Evolutionary conservation across 2,329 filamentous ascomycete genomes (phyloP).

Genomic region (Beauveria bassiana): DNA sequence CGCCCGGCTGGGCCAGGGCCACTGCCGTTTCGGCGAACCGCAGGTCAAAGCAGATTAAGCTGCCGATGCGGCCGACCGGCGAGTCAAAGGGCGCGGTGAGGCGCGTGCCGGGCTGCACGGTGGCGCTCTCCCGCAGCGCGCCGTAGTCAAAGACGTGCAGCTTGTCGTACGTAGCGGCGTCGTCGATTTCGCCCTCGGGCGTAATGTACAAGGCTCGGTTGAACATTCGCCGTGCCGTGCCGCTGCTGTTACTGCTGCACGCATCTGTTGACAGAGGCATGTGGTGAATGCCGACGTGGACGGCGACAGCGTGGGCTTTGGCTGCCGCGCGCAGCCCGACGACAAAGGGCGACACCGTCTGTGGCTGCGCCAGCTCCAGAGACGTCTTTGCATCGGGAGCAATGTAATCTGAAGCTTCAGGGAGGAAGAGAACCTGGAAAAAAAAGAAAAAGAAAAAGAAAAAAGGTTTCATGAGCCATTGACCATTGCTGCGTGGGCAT

Average conservation of each 20-base stretch:
- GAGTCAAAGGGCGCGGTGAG: slow-evolving; percentile 67
- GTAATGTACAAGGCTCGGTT: slow-evolving; percentile 48
- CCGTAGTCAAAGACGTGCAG: slow-evolving; percentile 79
- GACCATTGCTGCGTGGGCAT: background rate
- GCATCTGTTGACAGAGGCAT: slow-evolving; percentile 32
- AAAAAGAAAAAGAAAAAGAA: no score
- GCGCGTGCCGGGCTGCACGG: slow-evolving; percentile 57
- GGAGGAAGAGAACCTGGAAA: slow-evolving; percentile 70
- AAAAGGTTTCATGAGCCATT: slow-evolving; percentile 10
- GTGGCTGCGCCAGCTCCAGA: slow-evolving; percentile 60
- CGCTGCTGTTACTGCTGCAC: background rate
- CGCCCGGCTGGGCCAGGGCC: slow-evolving; percentile 45
- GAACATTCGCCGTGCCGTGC: slow-evolving; percentile 28
- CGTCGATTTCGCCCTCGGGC: slow-evolving; percentile 33
- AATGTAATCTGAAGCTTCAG: slow-evolving; percentile 89
- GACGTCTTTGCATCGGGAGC: slow-evolving; percentile 60
- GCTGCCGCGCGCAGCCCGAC: slow-evolving; percentile 65
- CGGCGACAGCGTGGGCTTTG: slow-evolving; percentile 52
- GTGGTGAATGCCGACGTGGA: slow-evolving; percentile 86
- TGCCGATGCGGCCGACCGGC: slow-evolving; percentile 65
- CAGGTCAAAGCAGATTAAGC: slow-evolving; percentile 85
- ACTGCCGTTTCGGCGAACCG: slow-evolving; percentile 72
- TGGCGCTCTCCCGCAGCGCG: slow-evolving; percentile 41
- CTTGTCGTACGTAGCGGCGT: slow-evolving; percentile 63
- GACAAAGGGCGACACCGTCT: slow-evolving; percentile 64